Base-by-base conservation (phyloP, 108 stramenopile species). In the Stephanodiscus minutulus region DNA sequence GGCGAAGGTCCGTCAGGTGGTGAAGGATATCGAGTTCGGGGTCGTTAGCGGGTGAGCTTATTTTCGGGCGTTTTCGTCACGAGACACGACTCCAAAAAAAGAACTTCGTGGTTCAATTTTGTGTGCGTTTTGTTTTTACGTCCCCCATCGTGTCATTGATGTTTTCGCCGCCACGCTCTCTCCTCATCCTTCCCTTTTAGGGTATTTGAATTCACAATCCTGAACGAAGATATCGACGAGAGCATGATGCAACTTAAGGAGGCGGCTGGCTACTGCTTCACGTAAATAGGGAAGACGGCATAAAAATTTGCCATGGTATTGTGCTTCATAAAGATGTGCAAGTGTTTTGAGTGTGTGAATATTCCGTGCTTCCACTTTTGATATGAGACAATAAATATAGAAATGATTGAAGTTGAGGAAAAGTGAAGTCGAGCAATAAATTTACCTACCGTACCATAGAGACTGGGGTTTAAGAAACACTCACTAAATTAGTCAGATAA, bases 201-300 rank as follows among this genome's bases (percentile, higher is more conserved):
- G n/a, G 69, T 92, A 24, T 94, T 94, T 74, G 91, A 94, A 70
- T 94, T 92, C 72, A 92, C 91, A n/a, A 83, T 92, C 50, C 62
- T 92, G 61, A 92, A 89, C 64, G 85, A 89, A 39, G 82, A 89
- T 67, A 44, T 82, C 52, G 88, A 86, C 11, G 55, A 79, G 20
- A 91, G 88, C 70, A 22, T 90, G 61, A 62, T 62, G 48, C 81
- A 91, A 74, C 58, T 94, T 28, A 70, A 81, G 64, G 81, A 87
- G 37, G 90, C 92, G 0, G 86, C 88, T 3, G 75, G 55, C 29
- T 94, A 87, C 70, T 87, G 85, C 48, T 92, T 88, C 58, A 85
- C 86, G 68, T 85, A 84, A 52, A 68, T 35, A 17, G 41, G 25
- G 2, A 66, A 63, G 66, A 4, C 53, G 66, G 12, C 53, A 48